These are phyloP conservation scores for Aspergillus sclerotialis DNA, from an alignment of 2,329 filamentous ascomycete species.

Conservation along the genomic window DNA sequence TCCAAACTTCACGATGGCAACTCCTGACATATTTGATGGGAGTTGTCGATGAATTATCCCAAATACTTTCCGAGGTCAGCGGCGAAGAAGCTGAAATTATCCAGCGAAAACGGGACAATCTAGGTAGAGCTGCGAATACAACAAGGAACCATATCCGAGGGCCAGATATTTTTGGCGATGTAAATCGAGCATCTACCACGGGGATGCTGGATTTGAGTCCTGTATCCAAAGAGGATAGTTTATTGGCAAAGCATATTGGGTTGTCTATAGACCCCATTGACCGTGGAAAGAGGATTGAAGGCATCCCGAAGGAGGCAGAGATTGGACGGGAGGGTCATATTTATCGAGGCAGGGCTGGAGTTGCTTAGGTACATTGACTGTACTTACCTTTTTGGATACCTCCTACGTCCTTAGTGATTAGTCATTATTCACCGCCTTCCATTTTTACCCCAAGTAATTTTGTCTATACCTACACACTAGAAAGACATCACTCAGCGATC, in stretches of 20 bases:
- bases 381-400: no score
- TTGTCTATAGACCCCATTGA: slow-evolving; percentile 16
- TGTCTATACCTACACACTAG: slow-evolving; percentile 6
- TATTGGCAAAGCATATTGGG: slow-evolving; percentile 16
- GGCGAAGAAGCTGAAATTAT: slow-evolving; percentile 37
- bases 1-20: slow-evolving; percentile 76
- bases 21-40: slow-evolving; percentile 64
- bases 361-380: no score
- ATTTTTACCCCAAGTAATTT: slow-evolving; percentile 15
- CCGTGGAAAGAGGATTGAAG: slow-evolving; percentile 47
- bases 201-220: slow-evolving; percentile 24
- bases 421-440: slow-evolving; percentile 16
- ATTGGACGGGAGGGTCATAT: slow-evolving; percentile 33
- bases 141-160: slow-evolving; percentile 74
- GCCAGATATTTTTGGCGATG: slow-evolving; percentile 81
- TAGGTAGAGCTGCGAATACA: slow-evolving; percentile 67
- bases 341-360: no score
- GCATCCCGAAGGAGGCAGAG: slow-evolving; percentile 50
- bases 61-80: slow-evolving; percentile 35
- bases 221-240: slow-evolving; percentile 14
- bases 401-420: neutral
- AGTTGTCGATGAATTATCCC: slow-evolving; percentile 50
- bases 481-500: neutral
- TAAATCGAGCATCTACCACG: slow-evolving; percentile 26
- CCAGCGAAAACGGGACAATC: slow-evolving; percentile 53